These are phyloP conservation scores for Gymnopus androsaceus DNA, from an alignment of 1,284 basidiomycete species.

Conservation along the genomic window DNA sequence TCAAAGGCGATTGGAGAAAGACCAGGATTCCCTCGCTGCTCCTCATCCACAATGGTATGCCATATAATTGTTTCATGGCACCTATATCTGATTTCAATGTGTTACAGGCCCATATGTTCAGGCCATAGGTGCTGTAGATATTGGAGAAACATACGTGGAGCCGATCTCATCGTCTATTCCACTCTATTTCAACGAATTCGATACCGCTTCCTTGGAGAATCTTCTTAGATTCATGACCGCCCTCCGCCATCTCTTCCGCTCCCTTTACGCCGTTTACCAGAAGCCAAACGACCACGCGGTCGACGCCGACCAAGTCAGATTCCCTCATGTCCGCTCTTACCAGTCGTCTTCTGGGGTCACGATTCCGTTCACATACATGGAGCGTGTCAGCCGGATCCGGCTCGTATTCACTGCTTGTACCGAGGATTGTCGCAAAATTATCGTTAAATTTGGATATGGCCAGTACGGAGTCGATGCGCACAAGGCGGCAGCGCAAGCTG, in stretches of 20 bases:
- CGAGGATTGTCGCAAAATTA: too few species aligned
- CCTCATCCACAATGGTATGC: neutral
- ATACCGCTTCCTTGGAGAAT: neutral
- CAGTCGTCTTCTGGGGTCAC: too few species aligned
- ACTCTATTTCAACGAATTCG: neutral
- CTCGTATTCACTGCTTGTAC: too few species aligned
- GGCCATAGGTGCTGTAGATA: neutral
- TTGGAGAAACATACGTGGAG: neutral
- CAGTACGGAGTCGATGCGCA: too few species aligned
- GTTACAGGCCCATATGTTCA: neutral
- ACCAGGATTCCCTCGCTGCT: neutral
- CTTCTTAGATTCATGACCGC: neutral
- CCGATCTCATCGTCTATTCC: neutral
- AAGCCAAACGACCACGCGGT: conserved; percentile 8
- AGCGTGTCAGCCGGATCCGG: too few species aligned
- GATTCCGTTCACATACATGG: too few species aligned
- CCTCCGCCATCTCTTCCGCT: conserved; percentile 14
- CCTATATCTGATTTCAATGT: neutral
- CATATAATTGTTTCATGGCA: neutral
- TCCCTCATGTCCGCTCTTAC: neutral
- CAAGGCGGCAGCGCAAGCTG: too few species aligned
- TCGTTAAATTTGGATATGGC: too few species aligned
- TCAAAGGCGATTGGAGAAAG: neutral
- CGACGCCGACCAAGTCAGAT: conserved; percentile 5
- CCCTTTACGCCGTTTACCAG: conserved; percentile 10